These are phyloP conservation scores for Oehlia diaphana DNA, from an alignment of 192 early-diverging fungal genomes.

Conservation along the genomic window DNA sequence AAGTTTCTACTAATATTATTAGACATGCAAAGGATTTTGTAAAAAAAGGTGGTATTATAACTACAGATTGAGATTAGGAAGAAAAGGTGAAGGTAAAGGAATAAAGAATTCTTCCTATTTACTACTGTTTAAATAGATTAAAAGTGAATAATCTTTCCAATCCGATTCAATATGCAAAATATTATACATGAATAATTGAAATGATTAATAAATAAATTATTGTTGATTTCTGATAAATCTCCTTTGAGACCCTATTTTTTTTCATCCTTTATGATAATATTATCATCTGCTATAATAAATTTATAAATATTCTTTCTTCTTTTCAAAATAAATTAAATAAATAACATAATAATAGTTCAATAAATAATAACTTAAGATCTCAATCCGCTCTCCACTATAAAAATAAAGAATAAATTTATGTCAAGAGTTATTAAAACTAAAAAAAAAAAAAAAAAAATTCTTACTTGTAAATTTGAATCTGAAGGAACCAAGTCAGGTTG, in stretches of 20 bases:
- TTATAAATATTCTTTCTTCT: no score
- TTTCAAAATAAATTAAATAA: background rate
- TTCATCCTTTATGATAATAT: no score
- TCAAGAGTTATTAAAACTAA: background rate
- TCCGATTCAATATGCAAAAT: no score
- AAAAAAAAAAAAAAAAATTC: no score
- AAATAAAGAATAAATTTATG: background rate
- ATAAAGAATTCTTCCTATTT: background rate
- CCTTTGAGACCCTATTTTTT: no score
- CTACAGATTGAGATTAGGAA: background rate
- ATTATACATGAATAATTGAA: no score
- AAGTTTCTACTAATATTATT: conserved; percentile 59
- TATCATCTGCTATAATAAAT: no score
- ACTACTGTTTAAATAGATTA: no score
- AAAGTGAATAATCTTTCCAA: no score
- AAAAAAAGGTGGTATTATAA: conserved; percentile 39
- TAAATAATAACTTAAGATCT: background rate
- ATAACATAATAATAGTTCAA: background rate
- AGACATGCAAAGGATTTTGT: conserved; percentile 48
- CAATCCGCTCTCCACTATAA: background rate
- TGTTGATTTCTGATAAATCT: no score
- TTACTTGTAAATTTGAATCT: background rate
- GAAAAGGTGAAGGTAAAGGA: background rate
- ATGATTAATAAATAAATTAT: no score
- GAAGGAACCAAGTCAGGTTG: background rate